A percentile compares a stretch with the other conserved stretches of the same genome.
Evolutionary conservation across 192 early-diverging fungal genomes (phyloP).

Genomic region (Rhizoclosmatium globosum): DNA sequence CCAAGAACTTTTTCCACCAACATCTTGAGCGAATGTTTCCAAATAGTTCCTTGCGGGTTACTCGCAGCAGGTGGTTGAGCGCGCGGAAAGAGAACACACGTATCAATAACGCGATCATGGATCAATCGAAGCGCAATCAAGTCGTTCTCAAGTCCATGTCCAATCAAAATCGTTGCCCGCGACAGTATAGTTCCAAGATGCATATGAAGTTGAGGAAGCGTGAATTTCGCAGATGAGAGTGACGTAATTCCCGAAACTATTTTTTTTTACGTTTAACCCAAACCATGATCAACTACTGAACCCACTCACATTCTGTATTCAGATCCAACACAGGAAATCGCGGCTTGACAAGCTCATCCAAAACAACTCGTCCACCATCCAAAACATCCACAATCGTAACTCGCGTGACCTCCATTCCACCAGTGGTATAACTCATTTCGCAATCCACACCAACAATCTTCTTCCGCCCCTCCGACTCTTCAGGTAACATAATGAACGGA

Average conservation of each 20-base stretch:
- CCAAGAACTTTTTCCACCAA: conserved; percentile 61
- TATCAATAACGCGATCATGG: conserved; percentile 72
- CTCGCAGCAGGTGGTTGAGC: not conserved
- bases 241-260: conserved; percentile 59
- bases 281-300: not conserved
- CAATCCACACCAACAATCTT: conserved; percentile 71
- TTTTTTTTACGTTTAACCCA: not conserved
- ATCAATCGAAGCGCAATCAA: conserved; percentile 66
- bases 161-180: conserved; percentile 65
- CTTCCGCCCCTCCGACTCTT: conserved; percentile 3
- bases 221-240: conserved; percentile 55
- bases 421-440: conserved; percentile 79
- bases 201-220: conserved; percentile 52
- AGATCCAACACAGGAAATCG: conserved; percentile 64
- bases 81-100: conserved; percentile 61
- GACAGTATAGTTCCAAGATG: conserved; percentile 47
- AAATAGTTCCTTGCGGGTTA: conserved; percentile 58
- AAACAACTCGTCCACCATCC: conserved; percentile 54
- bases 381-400: conserved; percentile 62
- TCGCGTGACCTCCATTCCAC: conserved; percentile 72
- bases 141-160: conserved; percentile 76
- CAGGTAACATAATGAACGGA: conserved; percentile 45
- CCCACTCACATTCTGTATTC: conserved; percentile 55
- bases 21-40: conserved; percentile 59
- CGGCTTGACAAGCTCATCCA: conserved; percentile 71